Evolutionary conservation across 441 rosid genomes (phyloP), one percentile per base, ranked within the genome.

Genomic region (Corymbia citriodora): DNA sequence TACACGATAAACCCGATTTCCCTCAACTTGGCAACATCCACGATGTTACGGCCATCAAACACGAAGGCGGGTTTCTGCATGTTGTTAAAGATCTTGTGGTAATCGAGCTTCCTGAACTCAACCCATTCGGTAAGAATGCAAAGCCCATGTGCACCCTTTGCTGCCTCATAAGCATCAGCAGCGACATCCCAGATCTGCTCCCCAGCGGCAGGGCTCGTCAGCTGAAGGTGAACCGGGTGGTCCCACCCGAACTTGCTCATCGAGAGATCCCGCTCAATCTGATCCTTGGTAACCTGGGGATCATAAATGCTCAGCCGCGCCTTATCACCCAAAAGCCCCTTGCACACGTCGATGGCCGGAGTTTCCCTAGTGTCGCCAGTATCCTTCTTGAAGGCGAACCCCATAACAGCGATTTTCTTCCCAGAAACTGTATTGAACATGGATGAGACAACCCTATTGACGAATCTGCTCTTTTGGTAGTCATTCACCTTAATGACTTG

Each of bases 171-270:
- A 17, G 99, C 99, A 82, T 97, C 96, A 98, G 97, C 96, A 7
- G 92, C 96, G 11, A 96, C 95, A 19, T 89, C 53, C 86, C 86
- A 93, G 89, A 98, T 99, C 94, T 96, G 98, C 93, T 79, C 68
- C 25, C 95, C 94, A 57, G 96, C 93, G 54, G 97, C 91, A 87
- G 99, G 99, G 87, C 97, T 96, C 97, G 94, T 94, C 17, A 97
- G 99, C 93, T 96, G 99, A 89, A 98, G 97, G 92, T 98, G 99
- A 65, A 93, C 93, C 8, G 99, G 99, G 89, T 98, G 99, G 92
- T 98, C 99, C 99, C 99, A 98, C 91, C 95, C 99, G 87, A 98
- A 98, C 89, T 97, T 97, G 90, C 96, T 96, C 99, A 98, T 97
- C 53, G 96, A 92, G 13, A 98, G 97, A 89, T 98, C 99, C 92